Percentiles rank a stretch among this genome's conserved stretches.
These are phyloP conservation scores for Grigorovia transvaalensis DNA, from an alignment of 805 yeast genomes.

Conservation along the genomic window DNA sequence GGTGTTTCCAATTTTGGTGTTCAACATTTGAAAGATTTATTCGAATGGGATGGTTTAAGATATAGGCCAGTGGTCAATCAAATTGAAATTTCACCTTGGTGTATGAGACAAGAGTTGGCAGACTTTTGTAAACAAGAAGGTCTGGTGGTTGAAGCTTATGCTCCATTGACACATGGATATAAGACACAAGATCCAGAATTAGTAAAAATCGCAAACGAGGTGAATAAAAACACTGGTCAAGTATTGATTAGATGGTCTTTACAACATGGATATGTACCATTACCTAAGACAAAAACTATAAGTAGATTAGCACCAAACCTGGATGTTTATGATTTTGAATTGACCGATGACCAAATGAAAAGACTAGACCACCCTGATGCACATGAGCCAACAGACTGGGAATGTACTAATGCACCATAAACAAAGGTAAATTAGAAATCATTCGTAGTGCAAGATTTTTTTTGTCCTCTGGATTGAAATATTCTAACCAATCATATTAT, in stretches of 20 bases:
- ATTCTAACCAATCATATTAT: too few species aligned
- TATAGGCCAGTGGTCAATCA: slow-evolving; percentile 67
- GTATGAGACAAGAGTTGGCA: slow-evolving; percentile 54
- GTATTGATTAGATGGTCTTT: slow-evolving; percentile 64
- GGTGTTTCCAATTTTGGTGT: slow-evolving; percentile 73
- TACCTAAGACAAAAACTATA: slow-evolving; percentile 53
- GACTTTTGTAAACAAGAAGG: slow-evolving; percentile 46
- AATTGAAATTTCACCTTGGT: slow-evolving; percentile 79
- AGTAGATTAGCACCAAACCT: slow-evolving; percentile 45
- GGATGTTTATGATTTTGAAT: slow-evolving; percentile 41
- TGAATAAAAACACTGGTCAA: slow-evolving; percentile 46
- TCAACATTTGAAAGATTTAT: slow-evolving; percentile 48
- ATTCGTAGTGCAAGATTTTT: too few species aligned
- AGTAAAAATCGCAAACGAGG: slow-evolving; percentile 37
- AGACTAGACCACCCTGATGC: slow-evolving; percentile 40
- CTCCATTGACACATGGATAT: slow-evolving; percentile 63
- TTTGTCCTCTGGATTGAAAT: too few species aligned
- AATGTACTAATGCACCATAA: slow-evolving; percentile 50
- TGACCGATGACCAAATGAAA: slow-evolving; percentile 34
- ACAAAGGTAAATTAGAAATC: neutral
- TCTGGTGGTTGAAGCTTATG: slow-evolving; percentile 61
- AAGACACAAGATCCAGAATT: slow-evolving; percentile 48
- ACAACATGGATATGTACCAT: slow-evolving; percentile 59
- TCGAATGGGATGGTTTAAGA: slow-evolving; percentile 43
- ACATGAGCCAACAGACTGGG: slow-evolving; percentile 72